phyloP scores from a whole-genome alignment of 2,329 filamentous ascomycete species.

The Myriosclerotinia curreyana region DNA sequence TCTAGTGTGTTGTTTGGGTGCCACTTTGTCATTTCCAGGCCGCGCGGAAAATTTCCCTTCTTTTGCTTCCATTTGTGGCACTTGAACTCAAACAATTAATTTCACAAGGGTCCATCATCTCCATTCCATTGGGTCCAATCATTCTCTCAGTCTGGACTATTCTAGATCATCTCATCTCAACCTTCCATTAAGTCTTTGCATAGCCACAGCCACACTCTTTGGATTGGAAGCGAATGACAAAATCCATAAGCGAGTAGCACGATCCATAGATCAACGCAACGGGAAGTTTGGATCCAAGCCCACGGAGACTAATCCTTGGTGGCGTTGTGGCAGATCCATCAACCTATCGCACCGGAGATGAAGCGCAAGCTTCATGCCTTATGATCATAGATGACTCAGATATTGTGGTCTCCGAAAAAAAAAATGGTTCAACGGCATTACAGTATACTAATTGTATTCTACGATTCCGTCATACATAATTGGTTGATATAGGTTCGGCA shows the following conservation, averaged over 20 bases:
- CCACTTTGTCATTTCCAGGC: conserved; percentile 16
- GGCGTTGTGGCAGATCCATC: conserved; percentile 8
- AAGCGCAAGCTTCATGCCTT: conserved; percentile 8
- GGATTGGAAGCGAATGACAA: background rate
- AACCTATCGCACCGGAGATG: conserved; percentile 7
- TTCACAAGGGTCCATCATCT: background rate
- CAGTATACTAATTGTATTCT: background rate
- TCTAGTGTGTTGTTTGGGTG: conserved; percentile 6
- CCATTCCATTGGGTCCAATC: background rate
- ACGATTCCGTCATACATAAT: background rate
- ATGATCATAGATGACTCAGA: background rate
- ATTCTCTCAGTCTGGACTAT: background rate
- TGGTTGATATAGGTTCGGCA: background rate
- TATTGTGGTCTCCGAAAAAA: background rate
- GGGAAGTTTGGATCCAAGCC: background rate
- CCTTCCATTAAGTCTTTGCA: background rate
- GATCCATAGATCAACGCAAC: conserved; percentile 4
- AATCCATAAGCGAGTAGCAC: background rate
- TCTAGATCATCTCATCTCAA: background rate
- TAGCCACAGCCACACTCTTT: background rate
- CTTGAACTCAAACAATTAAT: background rate
- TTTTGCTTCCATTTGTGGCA: background rate
- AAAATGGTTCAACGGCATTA: background rate
- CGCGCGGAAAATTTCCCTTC: background rate
- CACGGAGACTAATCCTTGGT: background rate